These are phyloP conservation scores for Blastobotrys aristatus DNA, from an alignment of 1,139 yeast species.

Conservation along the genomic window DNA sequence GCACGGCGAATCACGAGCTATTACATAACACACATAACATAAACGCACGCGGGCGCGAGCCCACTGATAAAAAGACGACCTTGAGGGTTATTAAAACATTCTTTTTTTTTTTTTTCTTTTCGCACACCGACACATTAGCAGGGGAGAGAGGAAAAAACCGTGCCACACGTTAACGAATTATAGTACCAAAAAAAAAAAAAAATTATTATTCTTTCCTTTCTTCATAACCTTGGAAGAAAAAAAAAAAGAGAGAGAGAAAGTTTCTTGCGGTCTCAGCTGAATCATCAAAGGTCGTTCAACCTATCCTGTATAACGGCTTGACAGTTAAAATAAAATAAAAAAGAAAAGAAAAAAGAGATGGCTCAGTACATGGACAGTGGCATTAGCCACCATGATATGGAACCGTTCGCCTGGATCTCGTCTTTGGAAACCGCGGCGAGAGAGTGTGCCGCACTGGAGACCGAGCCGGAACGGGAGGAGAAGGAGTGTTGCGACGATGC, in stretches of 20 bases:
- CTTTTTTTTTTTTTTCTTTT: neutral
- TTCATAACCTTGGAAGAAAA: neutral
- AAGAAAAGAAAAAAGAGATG: neutral
- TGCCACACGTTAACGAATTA: too few species aligned
- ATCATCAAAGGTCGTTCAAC: too few species aligned
- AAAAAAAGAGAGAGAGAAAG: neutral
- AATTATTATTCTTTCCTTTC: neutral
- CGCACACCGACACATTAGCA: neutral
- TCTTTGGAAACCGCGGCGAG: neutral
- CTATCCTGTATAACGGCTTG: too few species aligned
- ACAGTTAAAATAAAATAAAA: too few species aligned
- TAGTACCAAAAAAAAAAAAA: neutral
- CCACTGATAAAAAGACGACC: too few species aligned
- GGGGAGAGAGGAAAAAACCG: too few species aligned
- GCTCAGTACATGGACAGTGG: neutral
- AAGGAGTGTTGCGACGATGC: slow-evolving; percentile 8
- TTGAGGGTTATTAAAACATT: slow-evolving; percentile 9
- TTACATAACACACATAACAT: too few species aligned
- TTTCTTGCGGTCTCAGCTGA: too few species aligned
- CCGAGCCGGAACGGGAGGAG: neutral
- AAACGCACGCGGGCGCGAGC: too few species aligned
- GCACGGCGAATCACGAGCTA: too few species aligned
- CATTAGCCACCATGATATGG: neutral
- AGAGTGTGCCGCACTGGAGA: neutral
- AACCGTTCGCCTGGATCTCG: neutral